phyloP scores from a whole-genome alignment of 148 eudicot species.

The Silene conica region DNA sequence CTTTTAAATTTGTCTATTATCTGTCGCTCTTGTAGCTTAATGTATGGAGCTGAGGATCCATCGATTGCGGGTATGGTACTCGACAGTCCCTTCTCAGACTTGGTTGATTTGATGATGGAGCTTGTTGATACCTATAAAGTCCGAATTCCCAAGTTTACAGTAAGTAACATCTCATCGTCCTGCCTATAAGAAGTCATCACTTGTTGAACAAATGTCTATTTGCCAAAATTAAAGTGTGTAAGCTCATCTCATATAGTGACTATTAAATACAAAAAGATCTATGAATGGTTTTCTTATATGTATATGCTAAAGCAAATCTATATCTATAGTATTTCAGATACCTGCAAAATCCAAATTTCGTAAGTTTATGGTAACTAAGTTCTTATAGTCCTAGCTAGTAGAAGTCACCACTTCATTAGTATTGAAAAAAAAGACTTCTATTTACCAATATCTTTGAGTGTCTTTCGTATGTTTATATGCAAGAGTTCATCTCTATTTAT shows the following conservation, averaged over 20 bases:
- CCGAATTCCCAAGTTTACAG: conserved; percentile 92
- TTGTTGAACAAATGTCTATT: neutral
- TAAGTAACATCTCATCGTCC: conserved; percentile 33
- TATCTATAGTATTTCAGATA: neutral
- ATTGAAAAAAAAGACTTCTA: too few species aligned
- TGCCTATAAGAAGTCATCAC: neutral
- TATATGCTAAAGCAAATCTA: neutral
- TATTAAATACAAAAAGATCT: neutral
- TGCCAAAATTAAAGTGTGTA: neutral
- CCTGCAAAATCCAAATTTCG: too few species aligned
- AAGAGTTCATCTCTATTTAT: neutral
- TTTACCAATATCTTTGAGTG: neutral
- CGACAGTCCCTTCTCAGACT: conserved; percentile 95
- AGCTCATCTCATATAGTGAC: conserved; percentile 3
- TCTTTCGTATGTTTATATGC: neutral
- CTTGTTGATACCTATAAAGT: conserved; percentile 95
- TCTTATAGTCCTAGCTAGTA: neutral
- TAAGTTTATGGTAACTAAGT: neutral
- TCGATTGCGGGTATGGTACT: conserved; percentile 99
- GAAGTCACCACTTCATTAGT: neutral
- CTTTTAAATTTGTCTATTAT: conserved; percentile 7
- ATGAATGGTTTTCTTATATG: neutral
- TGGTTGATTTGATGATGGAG: conserved; percentile 99
- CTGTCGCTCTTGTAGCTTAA: conserved; percentile 53
- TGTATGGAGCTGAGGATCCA: conserved; percentile 99